These are phyloP conservation scores for Aquilaria yunnanensis DNA, from an alignment of 345 rosid genomes.

Conservation along the genomic window DNA sequence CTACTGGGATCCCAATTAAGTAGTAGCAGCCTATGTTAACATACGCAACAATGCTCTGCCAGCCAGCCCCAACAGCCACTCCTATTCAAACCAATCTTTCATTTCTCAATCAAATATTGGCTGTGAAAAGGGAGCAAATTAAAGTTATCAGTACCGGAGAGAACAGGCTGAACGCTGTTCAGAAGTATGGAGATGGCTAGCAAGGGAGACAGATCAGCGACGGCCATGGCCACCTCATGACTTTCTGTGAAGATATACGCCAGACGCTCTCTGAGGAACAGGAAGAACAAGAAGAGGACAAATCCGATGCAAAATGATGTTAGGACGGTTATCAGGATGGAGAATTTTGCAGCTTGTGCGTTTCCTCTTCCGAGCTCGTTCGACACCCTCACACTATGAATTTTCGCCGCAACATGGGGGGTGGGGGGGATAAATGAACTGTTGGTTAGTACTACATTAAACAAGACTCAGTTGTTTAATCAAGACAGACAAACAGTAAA, in stretches of 20 bases:
- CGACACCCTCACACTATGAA: conserved; percentile 65
- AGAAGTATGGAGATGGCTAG: conserved; percentile 64
- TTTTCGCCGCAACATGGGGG: neutral
- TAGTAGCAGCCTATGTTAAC: conserved; percentile 70
- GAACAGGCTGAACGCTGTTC: conserved; percentile 84
- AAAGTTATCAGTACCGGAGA: conserved; percentile 40
- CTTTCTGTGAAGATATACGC: conserved; percentile 60
- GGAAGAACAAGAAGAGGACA: conserved; percentile 34
- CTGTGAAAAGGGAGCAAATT: neutral
- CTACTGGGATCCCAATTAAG: conserved; percentile 63
- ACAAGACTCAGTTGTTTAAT: neutral
- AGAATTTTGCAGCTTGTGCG: conserved; percentile 49
- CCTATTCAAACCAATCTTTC: conserved; percentile 27
- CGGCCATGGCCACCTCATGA: conserved; percentile 47
- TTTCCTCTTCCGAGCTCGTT: conserved; percentile 79
- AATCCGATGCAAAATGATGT: conserved; percentile 53
- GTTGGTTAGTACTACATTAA: no score
- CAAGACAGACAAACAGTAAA: neutral
- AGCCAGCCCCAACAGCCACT: conserved; percentile 74
- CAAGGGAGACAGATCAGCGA: conserved; percentile 64
- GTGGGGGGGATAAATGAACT: no score
- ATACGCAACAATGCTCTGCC: conserved; percentile 75
- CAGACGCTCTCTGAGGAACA: conserved; percentile 43
- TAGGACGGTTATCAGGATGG: conserved; percentile 28
- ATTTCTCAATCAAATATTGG: neutral